These are phyloP conservation scores for Alternaria arbusti DNA, from an alignment of 2,329 filamentous ascomycete species.

Conservation along the genomic window DNA sequence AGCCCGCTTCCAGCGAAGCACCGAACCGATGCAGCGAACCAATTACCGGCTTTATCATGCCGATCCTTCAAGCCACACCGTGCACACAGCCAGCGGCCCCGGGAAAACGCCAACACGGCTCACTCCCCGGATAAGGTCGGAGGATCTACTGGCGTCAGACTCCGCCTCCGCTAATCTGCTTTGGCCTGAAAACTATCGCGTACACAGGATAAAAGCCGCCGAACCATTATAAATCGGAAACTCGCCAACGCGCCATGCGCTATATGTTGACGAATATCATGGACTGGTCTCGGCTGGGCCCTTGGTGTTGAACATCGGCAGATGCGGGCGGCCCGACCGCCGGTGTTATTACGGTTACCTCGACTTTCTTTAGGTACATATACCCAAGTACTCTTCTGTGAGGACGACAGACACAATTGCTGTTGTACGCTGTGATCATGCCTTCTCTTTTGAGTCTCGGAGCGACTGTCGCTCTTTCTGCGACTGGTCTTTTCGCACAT, in stretches of 20 bases:
- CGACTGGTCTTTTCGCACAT: conserved; percentile 18
- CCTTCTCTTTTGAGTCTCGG: conserved; percentile 12
- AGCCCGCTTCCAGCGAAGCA: neutral
- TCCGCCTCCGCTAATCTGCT: neutral
- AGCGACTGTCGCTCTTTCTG: conserved; percentile 18
- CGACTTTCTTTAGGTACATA: neutral
- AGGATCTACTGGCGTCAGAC: neutral
- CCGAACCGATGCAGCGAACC: neutral
- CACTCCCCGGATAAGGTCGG: neutral
- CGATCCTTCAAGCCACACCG: neutral
- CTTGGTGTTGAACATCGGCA: conserved; percentile 5
- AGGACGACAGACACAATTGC: neutral
- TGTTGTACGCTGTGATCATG: conserved; percentile 5
- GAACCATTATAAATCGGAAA: neutral
- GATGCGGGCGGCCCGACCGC: neutral
- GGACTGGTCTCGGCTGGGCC: neutral
- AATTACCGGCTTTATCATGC: neutral
- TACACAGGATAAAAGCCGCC: neutral
- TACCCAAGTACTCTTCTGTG: neutral
- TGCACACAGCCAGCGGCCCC: neutral
- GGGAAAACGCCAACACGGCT: neutral
- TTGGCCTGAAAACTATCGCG: neutral
- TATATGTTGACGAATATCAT: neutral
- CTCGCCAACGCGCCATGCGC: neutral
- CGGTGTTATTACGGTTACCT: conserved; percentile 1